Base-by-base conservation (phyloP, 2,329 filamentous ascomycete genomes). In the Penicillium sp. region DNA sequence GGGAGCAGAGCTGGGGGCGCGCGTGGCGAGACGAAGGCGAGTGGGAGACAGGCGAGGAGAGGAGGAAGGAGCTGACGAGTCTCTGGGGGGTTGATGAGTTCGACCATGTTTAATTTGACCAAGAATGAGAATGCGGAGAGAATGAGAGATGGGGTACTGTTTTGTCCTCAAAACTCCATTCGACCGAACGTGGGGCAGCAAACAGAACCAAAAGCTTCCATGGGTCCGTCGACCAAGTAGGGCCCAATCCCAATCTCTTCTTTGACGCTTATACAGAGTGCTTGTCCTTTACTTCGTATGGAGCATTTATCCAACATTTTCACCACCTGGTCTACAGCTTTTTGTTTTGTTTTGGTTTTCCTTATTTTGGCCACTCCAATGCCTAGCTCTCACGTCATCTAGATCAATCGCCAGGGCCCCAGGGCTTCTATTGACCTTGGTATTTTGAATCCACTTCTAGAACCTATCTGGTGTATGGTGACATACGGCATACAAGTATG, bases 21-120 rank as follows among this genome's bases (percentile, higher is more conserved):
- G 56, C 78, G 77, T 50, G 80, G 79, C 34, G 85, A 84, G 48
- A 81, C 79, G 66, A 82, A 85, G 14, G 85, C 82, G 18, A 82
- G 82, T 6, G 85, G 83, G 3, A 88, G 77, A 69, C 84, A 87
- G 43, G 85, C 85, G 46, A 88, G 81, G 7, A 88, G 75, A 34
- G 85, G 84, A 55, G 83, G 84, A 18, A 88, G 79, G 13, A 88
- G 75, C 39, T 79, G 75, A 58, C 80, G 78, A 49, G 83, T 75
- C 56, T 85, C 77, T 27, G 85, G 85, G 38, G 78, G 75, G 49
- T 78, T 78, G 53, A 85, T 81, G 51, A 79, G 71, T 62, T 83
- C 78, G 65, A 82, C 81, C 75, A 82, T 83, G 59, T 68, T 77
- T 51, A 31, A 24, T 24, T 16, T 24, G 29, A 45, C 34, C 49